Evolutionary conservation across 2,329 filamentous ascomycete genomes (phyloP).

Genomic region (Stagonosporopsis rhizophila): DNA sequence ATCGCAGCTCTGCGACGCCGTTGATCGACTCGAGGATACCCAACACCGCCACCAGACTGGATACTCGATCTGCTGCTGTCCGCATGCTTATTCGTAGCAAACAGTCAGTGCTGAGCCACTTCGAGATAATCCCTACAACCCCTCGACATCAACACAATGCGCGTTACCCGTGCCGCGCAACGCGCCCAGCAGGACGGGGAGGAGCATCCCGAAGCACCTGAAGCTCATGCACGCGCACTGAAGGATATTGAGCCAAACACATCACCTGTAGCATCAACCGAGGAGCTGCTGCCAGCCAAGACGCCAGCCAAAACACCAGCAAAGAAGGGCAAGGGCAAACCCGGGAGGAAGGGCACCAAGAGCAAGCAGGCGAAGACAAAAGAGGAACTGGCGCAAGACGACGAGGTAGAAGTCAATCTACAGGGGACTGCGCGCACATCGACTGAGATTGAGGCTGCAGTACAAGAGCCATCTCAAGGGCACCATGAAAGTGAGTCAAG

Average conservation of each 20-base stretch:
- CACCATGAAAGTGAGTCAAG: constrained; percentile 29
- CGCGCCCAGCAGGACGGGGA: constrained; percentile 51
- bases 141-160: constrained; percentile 47
- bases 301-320: constrained; percentile 35
- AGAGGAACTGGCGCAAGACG: constrained; percentile 28
- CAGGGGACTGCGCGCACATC: constrained; percentile 28
- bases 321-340: constrained; percentile 42
- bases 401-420: constrained; percentile 32
- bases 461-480: constrained; percentile 26
- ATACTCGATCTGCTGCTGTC: constrained; percentile 18
- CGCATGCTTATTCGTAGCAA: constrained; percentile 25
- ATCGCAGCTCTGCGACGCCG: constrained; percentile 5
- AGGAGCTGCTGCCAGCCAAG: constrained; percentile 29
- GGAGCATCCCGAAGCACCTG: constrained; percentile 45
- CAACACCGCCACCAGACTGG: constrained; percentile 1
- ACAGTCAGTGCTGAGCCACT: constrained; percentile 11
- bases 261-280: constrained; percentile 25
- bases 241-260: constrained; percentile 51
- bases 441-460: constrained; percentile 32
- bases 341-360: constrained; percentile 42
- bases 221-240: constrained; percentile 42
- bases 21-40: constrained; percentile 1
- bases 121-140: neutral
- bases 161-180: constrained; percentile 54
- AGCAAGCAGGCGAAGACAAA: constrained; percentile 40